phyloP scores from a whole-genome alignment of 129 eudicot genomes.

The Heracleum sosnowskyi region DNA sequence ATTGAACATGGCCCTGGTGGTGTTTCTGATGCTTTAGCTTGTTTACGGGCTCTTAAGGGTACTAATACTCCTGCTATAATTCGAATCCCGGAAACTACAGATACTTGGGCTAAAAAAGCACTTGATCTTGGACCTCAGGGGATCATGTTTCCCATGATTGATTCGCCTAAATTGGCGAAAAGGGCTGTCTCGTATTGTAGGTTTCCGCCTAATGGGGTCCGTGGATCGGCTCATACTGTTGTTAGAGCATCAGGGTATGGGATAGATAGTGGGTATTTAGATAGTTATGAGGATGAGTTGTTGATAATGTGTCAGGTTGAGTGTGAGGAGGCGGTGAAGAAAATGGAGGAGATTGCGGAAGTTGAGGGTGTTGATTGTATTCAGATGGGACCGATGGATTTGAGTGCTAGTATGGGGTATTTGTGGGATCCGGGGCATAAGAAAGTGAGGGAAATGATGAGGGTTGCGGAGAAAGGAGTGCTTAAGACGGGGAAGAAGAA shows the following conservation, averaged over 20 bases:
- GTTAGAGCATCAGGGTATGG: slow-evolving; percentile 81
- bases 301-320: slow-evolving; percentile 97
- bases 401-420: slow-evolving; percentile 92
- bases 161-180: slow-evolving; percentile 46
- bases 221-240: slow-evolving; percentile 79
- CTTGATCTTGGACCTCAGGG: slow-evolving; percentile 93
- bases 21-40: slow-evolving; percentile 48
- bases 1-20: slow-evolving; percentile 94
- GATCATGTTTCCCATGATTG: slow-evolving; percentile 95
- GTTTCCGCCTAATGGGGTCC: slow-evolving; percentile 78
- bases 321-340: slow-evolving; percentile 62
- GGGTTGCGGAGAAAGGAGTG: slow-evolving; percentile 66
- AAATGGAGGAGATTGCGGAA: slow-evolving; percentile 54
- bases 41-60: slow-evolving; percentile 76
- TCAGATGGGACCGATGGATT: slow-evolving; percentile 94
- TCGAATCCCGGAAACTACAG: slow-evolving; percentile 60
- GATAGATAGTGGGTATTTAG: slow-evolving; percentile 54
- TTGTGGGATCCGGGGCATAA: slow-evolving; percentile 91
- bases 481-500: slow-evolving; percentile 15
- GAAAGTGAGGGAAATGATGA: slow-evolving; percentile 72
- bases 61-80: slow-evolving; percentile 68
- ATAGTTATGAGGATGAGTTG: slow-evolving; percentile 61
- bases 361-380: slow-evolving; percentile 95
- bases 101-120: slow-evolving; percentile 81
- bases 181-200: slow-evolving; percentile 77